Conservation (phyloP, 1,284 basidiomycete species). For the Fistulinella cinereoalba region DNA sequence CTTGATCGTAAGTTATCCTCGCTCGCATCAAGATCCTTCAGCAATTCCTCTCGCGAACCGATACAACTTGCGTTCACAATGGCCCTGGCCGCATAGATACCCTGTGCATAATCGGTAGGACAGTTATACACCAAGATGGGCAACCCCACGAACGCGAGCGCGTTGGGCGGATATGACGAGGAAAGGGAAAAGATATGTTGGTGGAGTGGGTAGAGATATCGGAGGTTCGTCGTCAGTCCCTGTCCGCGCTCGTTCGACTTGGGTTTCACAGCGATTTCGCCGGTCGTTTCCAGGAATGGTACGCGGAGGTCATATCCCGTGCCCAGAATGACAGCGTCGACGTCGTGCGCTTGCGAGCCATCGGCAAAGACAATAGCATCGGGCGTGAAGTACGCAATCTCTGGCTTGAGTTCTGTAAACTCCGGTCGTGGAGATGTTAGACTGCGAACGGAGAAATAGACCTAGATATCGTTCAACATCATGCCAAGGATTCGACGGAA, state of each 20-base stretch:
- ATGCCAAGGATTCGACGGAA: background rate
- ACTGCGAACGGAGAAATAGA: slow-evolving; percentile 43
- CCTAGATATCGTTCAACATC: slow-evolving; percentile 26
- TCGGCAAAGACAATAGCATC: slow-evolving; percentile 47
- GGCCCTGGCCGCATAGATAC: slow-evolving; percentile 44
- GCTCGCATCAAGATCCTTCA: slow-evolving; percentile 39
- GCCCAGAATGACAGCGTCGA: slow-evolving; percentile 49
- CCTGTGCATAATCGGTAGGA: slow-evolving; percentile 51
- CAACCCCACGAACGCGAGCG: slow-evolving; percentile 55
- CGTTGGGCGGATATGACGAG: slow-evolving; percentile 44
- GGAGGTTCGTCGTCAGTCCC: slow-evolving; percentile 45
- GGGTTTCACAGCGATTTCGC: slow-evolving; percentile 29
- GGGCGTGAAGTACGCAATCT: slow-evolving; percentile 47
- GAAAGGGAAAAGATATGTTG: slow-evolving; percentile 52
- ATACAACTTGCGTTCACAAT: slow-evolving; percentile 44
- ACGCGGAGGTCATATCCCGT: slow-evolving; percentile 55
- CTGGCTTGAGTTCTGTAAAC: slow-evolving; percentile 38
- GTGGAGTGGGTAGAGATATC: slow-evolving; percentile 55
- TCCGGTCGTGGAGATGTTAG: slow-evolving; percentile 26
- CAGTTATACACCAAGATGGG: slow-evolving; percentile 45
- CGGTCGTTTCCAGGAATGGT: slow-evolving; percentile 48
- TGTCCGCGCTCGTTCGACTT: slow-evolving; percentile 25
- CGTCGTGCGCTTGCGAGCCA: slow-evolving; percentile 36
- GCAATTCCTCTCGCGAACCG: slow-evolving; percentile 38
- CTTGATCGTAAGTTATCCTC: slow-evolving; percentile 39